Conservation (phyloP, 495 filamentous ascomycete genomes). For the Aspergillus steynii region DNA sequence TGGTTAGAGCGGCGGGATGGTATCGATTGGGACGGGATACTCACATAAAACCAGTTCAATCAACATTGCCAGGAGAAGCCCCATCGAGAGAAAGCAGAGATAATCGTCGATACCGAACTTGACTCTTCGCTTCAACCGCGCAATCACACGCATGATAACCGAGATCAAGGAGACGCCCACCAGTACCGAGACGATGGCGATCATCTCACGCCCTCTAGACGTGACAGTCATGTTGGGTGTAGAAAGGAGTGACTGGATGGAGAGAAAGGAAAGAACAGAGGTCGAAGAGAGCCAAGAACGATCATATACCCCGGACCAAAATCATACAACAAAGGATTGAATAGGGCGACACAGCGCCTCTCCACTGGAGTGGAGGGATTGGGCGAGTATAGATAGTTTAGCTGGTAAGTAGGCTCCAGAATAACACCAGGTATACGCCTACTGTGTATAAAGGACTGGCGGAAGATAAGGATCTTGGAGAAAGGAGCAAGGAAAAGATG, state of each 20-base stretch:
- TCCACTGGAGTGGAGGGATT: background rate
- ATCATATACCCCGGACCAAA: background rate
- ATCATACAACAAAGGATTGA: too few species aligned
- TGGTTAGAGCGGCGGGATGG: slow-evolving; percentile 9
- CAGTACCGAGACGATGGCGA: slow-evolving; percentile 38
- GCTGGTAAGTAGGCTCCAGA: background rate
- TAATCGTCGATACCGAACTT: slow-evolving; percentile 45
- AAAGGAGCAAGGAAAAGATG: background rate
- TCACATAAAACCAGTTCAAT: slow-evolving; percentile 39
- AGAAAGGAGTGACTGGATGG: slow-evolving; percentile 2
- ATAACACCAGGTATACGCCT: background rate
- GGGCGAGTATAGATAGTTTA: too few species aligned
- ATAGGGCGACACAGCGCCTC: background rate
- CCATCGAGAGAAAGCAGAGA: slow-evolving; percentile 32
- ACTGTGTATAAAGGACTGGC: slow-evolving; percentile 3
- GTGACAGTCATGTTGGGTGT: slow-evolving; percentile 31
- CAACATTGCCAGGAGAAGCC: slow-evolving; percentile 37
- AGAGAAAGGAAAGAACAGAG: slow-evolving; percentile 1
- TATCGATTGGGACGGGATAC: slow-evolving; percentile 7
- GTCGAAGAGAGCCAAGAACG: slow-evolving; percentile 7
- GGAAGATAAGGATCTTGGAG: slow-evolving; percentile 15
- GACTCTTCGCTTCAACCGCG: slow-evolving; percentile 40
- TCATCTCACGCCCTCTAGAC: slow-evolving; percentile 35
- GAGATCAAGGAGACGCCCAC: slow-evolving; percentile 36
- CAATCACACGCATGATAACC: slow-evolving; percentile 38